Conservation (phyloP, 495 filamentous ascomycete species). For the Astrothelium subdiscretum region DNA sequence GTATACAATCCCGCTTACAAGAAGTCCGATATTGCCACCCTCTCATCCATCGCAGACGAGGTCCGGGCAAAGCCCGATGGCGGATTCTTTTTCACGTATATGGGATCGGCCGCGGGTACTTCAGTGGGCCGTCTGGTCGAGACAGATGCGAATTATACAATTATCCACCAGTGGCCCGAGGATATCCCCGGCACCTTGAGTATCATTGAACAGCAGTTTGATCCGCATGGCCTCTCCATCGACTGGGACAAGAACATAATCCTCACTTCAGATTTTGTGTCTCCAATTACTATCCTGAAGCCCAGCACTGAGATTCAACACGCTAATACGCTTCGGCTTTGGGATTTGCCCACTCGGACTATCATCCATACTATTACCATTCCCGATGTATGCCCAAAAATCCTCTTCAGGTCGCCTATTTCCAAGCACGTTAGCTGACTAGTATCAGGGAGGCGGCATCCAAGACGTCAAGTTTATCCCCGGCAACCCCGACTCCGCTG, state of each 20-base stretch:
- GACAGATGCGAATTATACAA: constrained; percentile 47
- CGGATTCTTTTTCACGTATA: constrained; percentile 53
- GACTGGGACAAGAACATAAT: constrained; percentile 46
- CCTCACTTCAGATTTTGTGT: constrained; percentile 51
- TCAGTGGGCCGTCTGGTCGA: constrained; percentile 48
- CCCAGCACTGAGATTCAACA: constrained; percentile 40
- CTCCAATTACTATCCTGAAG: constrained; percentile 48
- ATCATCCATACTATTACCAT: constrained; percentile 53
- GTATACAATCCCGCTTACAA: constrained; percentile 47
- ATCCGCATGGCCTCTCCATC: constrained; percentile 47
- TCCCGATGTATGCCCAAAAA: constrained; percentile 31
- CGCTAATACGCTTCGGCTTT: constrained; percentile 48
- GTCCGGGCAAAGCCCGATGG: constrained; percentile 54
- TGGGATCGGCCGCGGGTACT: constrained; percentile 45
- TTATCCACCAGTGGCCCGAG: constrained; percentile 50
- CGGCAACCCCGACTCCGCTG: constrained; percentile 45
- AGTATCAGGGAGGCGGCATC: constrained; percentile 37
- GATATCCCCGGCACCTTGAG: constrained; percentile 39
- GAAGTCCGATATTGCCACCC: constrained; percentile 45
- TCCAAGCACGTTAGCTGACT: constrained; percentile 21
- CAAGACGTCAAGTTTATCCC: constrained; percentile 59
- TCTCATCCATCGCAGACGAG: constrained; percentile 50
- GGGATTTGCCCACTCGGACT: constrained; percentile 39
- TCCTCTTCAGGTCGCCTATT: not conserved
- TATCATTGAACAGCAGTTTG: constrained; percentile 47